phyloP scores from a whole-genome alignment of 2,329 filamentous ascomycete genomes.

The Paecilomyces niveus region DNA sequence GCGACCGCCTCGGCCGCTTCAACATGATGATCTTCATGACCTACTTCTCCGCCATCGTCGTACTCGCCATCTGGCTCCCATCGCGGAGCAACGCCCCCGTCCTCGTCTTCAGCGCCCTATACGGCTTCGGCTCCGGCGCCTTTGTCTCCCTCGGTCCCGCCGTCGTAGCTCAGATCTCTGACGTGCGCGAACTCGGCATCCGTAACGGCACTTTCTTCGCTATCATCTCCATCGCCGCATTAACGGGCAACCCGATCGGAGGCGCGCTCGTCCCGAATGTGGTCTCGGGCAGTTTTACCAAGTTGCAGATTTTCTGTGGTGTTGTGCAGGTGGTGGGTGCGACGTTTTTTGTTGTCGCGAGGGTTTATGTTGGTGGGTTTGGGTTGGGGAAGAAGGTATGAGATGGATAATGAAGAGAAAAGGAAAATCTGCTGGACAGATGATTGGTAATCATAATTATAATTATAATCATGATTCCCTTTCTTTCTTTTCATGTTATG shows the following conservation, averaged over 20 bases:
- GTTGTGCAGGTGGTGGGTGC: conserved; percentile 43
- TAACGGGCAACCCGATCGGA: conserved; percentile 61
- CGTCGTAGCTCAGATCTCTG: conserved; percentile 62
- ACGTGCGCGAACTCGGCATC: conserved; percentile 60
- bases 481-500: not conserved
- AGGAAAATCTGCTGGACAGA: not conserved
- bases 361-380: conserved; percentile 27
- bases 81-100: conserved; percentile 47
- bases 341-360: conserved; percentile 28
- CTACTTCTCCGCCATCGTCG: conserved; percentile 38
- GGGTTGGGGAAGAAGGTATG: conserved; percentile 19
- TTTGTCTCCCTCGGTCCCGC: conserved; percentile 57
- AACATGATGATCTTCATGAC: conserved; percentile 13
- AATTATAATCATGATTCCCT: too few relatives aligned
- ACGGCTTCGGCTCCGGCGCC: conserved; percentile 61
- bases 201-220: conserved; percentile 59
- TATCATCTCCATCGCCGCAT: conserved; percentile 53
- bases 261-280: conserved; percentile 52
- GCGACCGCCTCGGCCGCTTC: conserved; percentile 20
- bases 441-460: too few relatives aligned
- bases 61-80: conserved; percentile 49
- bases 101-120: conserved; percentile 56
- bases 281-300: conserved; percentile 46
- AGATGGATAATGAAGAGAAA: conserved; percentile 1
- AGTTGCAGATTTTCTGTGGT: conserved; percentile 61